Evolutionary conservation across 345 rosid genomes (phyloP).

Genomic region (Turnera subulata): DNA sequence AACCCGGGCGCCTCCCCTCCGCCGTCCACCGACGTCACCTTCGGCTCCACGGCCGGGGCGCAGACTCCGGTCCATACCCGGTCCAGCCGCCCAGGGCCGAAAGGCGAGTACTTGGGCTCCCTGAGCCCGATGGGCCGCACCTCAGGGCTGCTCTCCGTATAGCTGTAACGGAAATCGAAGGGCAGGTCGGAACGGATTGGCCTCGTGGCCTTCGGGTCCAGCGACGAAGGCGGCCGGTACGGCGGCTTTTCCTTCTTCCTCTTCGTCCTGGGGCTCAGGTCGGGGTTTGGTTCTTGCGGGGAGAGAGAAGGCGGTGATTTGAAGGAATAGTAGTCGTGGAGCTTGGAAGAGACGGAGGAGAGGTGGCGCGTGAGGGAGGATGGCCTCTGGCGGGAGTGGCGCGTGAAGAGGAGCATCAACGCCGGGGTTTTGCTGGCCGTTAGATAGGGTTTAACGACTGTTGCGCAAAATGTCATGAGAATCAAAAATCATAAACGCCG

Average conservation of each 20-base stretch:
- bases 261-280: conserved; percentile 26
- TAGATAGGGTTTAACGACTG: too few relatives aligned
- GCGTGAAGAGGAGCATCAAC: conserved; percentile 37
- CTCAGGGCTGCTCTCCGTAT: conserved; percentile 67
- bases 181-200: conserved; percentile 53
- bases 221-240: conserved; percentile 87
- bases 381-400: conserved; percentile 51
- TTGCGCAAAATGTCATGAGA: too few relatives aligned
- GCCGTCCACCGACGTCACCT: conserved; percentile 57
- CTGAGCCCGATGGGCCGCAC: conserved; percentile 85
- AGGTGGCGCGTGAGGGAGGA: conserved; percentile 33
- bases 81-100: conserved; percentile 74
- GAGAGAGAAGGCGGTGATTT: conserved; percentile 61
- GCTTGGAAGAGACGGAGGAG: conserved; percentile 50
- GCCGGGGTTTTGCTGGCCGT: not conserved
- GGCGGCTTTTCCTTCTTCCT: conserved; percentile 50
- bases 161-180: conserved; percentile 83
- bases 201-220: conserved; percentile 45
- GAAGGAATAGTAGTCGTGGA: conserved; percentile 63
- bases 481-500: too few relatives aligned
- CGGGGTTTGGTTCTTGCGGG: conserved; percentile 25
- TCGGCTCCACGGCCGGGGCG: conserved; percentile 71
- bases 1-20: conserved; percentile 57
- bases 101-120: conserved; percentile 93
- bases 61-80: conserved; percentile 89